Evolutionary conservation across 1,284 basidiomycete species (phyloP).

Genomic region (Ustilago bromivora): DNA sequence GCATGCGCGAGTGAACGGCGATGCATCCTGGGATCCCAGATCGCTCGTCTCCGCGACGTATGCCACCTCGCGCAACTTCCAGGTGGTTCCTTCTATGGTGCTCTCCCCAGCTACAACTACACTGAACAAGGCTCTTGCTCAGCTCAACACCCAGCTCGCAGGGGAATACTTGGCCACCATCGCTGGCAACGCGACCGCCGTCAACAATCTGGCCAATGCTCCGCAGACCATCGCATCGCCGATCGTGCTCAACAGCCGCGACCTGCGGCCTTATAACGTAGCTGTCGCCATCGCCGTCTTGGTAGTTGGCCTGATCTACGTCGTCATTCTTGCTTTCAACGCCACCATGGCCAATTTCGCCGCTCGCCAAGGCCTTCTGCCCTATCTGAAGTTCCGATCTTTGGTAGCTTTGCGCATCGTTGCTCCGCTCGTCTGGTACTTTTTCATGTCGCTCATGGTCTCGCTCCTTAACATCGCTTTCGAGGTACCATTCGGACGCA

Average conservation of each 20-base stretch:
- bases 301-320: constrained; percentile 82
- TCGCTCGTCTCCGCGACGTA: constrained; percentile 51
- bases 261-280: constrained; percentile 78
- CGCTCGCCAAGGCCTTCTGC: constrained; percentile 50
- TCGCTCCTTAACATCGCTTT: constrained; percentile 64
- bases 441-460: constrained; percentile 62
- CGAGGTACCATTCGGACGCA: constrained; percentile 55
- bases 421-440: constrained; percentile 50
- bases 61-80: constrained; percentile 56
- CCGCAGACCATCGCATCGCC: constrained; percentile 75
- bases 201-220: constrained; percentile 71
- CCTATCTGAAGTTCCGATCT: constrained; percentile 53
- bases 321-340: constrained; percentile 74
- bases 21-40: constrained; percentile 56
- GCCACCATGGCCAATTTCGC: constrained; percentile 56
- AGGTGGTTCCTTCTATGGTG: constrained; percentile 45
- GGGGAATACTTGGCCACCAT: constrained; percentile 44
- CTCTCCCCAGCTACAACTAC: constrained; percentile 39
- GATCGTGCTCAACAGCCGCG: constrained; percentile 74
- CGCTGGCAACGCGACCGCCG: constrained; percentile 39
- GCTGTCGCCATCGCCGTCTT: constrained; percentile 80
- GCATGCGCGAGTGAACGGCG: constrained; percentile 53
- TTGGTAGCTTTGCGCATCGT: constrained; percentile 56
- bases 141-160: constrained; percentile 36
- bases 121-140: constrained; percentile 25